phyloP scores from a whole-genome alignment of 2,329 filamentous ascomycete species.

The Myotisia sp. region DNA sequence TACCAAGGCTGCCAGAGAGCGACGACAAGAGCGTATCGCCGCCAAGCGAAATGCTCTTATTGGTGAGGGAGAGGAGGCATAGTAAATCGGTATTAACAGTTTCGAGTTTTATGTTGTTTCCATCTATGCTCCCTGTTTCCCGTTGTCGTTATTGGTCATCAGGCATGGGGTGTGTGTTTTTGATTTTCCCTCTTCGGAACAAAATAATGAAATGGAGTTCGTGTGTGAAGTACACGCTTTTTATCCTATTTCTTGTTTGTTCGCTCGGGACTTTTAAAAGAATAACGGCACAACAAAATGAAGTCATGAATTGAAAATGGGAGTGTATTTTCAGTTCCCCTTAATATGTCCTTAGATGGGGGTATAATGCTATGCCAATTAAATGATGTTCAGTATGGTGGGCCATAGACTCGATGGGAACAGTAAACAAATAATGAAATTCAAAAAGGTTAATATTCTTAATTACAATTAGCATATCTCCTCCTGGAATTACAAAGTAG shows the following conservation, averaged over 20 bases:
- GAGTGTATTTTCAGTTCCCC: too few species aligned
- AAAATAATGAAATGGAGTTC: constrained; percentile 9
- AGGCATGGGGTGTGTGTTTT: constrained; percentile 9
- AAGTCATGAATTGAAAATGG: too few species aligned
- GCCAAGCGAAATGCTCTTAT: constrained; percentile 81
- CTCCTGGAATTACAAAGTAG: too few species aligned
- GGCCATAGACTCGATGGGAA: too few species aligned
- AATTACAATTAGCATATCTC: too few species aligned
- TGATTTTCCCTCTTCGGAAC: constrained; percentile 7
- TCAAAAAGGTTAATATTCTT: too few species aligned
- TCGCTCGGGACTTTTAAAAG: background rate
- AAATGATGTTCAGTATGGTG: too few species aligned
- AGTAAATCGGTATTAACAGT: constrained; percentile 10
- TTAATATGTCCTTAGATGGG: too few species aligned
- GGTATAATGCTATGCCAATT: too few species aligned
- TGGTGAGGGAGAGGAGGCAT: constrained; percentile 41
- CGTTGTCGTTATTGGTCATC: constrained; percentile 10
- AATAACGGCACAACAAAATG: background rate
- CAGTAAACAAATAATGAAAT: too few species aligned
- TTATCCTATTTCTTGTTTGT: background rate
- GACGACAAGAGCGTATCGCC: constrained; percentile 80
- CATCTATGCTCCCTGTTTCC: constrained; percentile 4
- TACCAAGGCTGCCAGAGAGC: constrained; percentile 99
- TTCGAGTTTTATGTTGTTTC: constrained; percentile 9
- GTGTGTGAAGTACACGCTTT: constrained; percentile 2